Evolutionary conservation across 768 basidiomycete species (phyloP), one percentile per base, ranked within the genome.

Genomic region (Glaciozyma antarctica): DNA sequence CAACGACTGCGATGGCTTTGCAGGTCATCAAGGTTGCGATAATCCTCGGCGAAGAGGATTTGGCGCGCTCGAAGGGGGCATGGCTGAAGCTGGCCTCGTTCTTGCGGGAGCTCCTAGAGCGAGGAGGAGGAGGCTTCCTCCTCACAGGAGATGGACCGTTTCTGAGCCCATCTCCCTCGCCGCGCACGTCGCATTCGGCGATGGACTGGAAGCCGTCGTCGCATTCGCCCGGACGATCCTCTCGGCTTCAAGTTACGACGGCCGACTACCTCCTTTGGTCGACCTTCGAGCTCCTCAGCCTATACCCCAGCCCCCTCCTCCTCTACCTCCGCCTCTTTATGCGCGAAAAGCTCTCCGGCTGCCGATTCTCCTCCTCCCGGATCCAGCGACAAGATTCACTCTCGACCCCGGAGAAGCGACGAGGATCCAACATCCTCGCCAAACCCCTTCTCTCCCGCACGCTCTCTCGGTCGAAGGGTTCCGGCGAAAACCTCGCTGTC

Each of bases 21-120:
- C 87, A 88, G 74, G 79, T 85, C 21, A 76, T 88, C 69, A 88
- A 88, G 72, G 77, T 83, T 38, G 81, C 88, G 68, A 69, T 87
- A 21, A 76, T 88, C 55, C 82, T 85, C 22, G 86, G 82, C 0
- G 82, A 82, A 56, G 77, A 79, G 24, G 86, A 87, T 55, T 77
- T 88, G 21, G 83, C 83, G 4, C 75, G 76, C 0, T 75, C 78
- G 43, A 72, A 85, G 15, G 83, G 82, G 16, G 77, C 86, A 24
- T 90, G 87, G 87, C 75, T 78, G 24, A 79, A 83, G n/a, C 65
- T 88, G n/a, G 82, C 81, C 3, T 65, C 76, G 2, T 81, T 85
- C 60, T 75, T 88, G 55, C 80, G 76, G 67, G 74, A 78, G 0
- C 75, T 82, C 9, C 75, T 90, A 28, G 75, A 72, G 1, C 84